These are phyloP conservation scores for Hypericum perforatum DNA, from an alignment of 345 rosid genomes.

Conservation along the genomic window DNA sequence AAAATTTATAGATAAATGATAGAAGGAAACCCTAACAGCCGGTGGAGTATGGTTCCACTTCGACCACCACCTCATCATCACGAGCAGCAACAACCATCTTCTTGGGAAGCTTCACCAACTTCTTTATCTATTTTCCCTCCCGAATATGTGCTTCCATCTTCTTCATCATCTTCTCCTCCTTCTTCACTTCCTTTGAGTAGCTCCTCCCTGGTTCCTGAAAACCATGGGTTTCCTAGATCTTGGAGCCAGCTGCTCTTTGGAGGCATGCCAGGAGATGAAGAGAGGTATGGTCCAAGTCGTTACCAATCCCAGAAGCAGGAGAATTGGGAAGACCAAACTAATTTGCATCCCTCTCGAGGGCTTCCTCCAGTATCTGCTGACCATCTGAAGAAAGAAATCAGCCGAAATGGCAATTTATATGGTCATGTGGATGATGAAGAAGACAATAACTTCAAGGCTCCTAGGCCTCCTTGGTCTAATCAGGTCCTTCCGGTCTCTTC, in stretches of 20 bases:
- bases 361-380: constrained; percentile 14
- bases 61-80: constrained; percentile 4
- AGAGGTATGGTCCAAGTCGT: constrained; percentile 17
- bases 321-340: constrained; percentile 29
- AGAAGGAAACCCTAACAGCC: constrained; percentile 59
- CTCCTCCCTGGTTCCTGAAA: constrained; percentile 19
- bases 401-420: constrained; percentile 24
- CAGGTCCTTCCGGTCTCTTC: too few species aligned
- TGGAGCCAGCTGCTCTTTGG: constrained; percentile 52
- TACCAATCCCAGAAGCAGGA: constrained; percentile 26
- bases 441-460: constrained; percentile 9
- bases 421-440: constrained; percentile 25
- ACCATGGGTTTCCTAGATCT: constrained; percentile 41
- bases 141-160: constrained; percentile 36
- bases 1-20: constrained; percentile 22
- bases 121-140: constrained; percentile 25
- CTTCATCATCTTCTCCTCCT: constrained; percentile 7
- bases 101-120: constrained; percentile 24
- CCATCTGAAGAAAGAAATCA: constrained; percentile 28
- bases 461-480: constrained; percentile 13
- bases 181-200: constrained; percentile 24
- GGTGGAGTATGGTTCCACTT: constrained; percentile 57
- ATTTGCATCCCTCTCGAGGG: constrained; percentile 20
- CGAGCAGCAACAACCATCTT: constrained; percentile 21
- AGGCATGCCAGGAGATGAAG: constrained; percentile 32